These are phyloP conservation scores for Spiraea crenata DNA, from an alignment of 331 rosid genomes.

Conservation along the genomic window DNA sequence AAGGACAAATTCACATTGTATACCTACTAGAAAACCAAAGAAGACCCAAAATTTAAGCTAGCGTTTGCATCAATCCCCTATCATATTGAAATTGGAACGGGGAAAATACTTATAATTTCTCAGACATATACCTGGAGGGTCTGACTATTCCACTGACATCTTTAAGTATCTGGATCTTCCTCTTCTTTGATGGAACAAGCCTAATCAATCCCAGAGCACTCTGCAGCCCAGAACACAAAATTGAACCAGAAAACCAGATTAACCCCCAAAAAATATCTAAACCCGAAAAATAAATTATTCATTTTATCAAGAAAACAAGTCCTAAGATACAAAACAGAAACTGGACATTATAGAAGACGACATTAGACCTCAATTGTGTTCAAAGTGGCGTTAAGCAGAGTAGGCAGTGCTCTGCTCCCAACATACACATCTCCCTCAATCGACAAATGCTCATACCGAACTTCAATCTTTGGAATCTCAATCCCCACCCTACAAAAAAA, in stretches of 20 bases:
- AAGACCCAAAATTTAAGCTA: neutral
- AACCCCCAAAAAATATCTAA: neutral
- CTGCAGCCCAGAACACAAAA: conserved; percentile 22
- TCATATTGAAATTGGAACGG: neutral
- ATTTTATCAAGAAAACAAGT: neutral
- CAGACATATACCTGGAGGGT: conserved; percentile 66
- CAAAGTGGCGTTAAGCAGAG: conserved; percentile 56
- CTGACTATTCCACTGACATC: conserved; percentile 64
- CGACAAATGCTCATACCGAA: conserved; percentile 52
- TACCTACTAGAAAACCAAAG: neutral
- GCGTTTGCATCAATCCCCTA: neutral
- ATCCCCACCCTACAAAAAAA: conserved; percentile 52
- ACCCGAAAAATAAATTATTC: neutral
- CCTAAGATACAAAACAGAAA: neutral
- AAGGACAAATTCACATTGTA: neutral
- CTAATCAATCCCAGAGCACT: conserved; percentile 51
- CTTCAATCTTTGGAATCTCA: conserved; percentile 69
- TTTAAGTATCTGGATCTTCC: conserved; percentile 61
- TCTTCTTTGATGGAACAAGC: conserved; percentile 67
- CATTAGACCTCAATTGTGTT: conserved; percentile 53
- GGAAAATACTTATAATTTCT: neutral
- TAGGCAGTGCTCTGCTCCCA: conserved; percentile 78
- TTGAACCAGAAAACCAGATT: neutral
- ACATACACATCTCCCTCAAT: conserved; percentile 63
- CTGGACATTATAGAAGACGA: too few species aligned